A percentile compares a stretch with the other conserved stretches of the same genome.
These are phyloP conservation scores for Chlorella sorokiniana DNA, from an alignment of 139 green algal genomes.

Conservation along the genomic window DNA sequence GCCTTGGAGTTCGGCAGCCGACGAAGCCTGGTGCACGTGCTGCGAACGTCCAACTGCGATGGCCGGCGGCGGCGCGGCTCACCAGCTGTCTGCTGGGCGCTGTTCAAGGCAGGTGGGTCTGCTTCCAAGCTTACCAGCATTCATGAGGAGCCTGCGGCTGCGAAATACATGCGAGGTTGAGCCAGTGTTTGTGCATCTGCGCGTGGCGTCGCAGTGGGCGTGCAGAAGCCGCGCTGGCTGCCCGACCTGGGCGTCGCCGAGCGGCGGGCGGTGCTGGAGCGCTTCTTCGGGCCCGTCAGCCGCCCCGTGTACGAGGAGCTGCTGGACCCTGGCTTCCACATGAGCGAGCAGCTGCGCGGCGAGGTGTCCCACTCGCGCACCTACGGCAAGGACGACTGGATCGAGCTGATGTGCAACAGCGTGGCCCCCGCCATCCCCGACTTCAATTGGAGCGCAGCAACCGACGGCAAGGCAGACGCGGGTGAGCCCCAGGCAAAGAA, in stretches of 20 bases:
- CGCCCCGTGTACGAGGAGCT: slow-evolving; percentile 9
- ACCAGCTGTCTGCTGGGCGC: too few relatives aligned
- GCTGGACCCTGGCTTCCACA: neutral
- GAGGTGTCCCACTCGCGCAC: neutral
- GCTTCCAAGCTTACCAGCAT: too few relatives aligned
- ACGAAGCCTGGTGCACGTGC: too few relatives aligned
- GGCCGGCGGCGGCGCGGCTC: too few relatives aligned
- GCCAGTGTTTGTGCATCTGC: too few relatives aligned
- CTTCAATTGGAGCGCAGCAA: slow-evolving; percentile 42
- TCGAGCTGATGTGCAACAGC: slow-evolving; percentile 28
- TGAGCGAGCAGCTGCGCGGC: neutral
- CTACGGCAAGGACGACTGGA: slow-evolving; percentile 2
- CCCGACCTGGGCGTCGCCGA: slow-evolving; percentile 4
- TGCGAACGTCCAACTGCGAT: too few relatives aligned
- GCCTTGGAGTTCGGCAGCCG: too few relatives aligned
- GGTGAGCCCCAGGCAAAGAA: slow-evolving; percentile 22
- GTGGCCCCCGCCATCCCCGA: slow-evolving; percentile 46
- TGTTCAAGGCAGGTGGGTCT: too few relatives aligned
- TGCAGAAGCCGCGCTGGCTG: slow-evolving; percentile 18
- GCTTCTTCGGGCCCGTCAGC: slow-evolving; percentile 16
- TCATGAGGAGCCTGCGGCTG: too few relatives aligned
- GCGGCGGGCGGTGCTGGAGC: neutral
- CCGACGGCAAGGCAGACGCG: slow-evolving; percentile 35
- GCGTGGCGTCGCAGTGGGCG: neutral
- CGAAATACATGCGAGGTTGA: too few relatives aligned